Base-by-base conservation (phyloP, 2,329 filamentous ascomycete genomes). In the Aspergillus sp. region DNA sequence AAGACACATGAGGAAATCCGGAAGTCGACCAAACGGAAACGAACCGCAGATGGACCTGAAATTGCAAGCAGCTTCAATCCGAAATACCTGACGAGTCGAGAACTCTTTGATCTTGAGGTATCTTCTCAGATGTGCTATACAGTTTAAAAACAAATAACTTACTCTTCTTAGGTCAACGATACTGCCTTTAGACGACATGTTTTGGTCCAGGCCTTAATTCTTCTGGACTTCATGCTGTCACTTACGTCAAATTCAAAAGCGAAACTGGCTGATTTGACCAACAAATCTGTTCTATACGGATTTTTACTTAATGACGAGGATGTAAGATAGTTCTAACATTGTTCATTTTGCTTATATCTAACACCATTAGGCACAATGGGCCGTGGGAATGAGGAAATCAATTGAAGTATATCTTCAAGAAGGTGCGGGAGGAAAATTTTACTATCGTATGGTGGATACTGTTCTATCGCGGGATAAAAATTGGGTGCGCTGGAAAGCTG, bases 401-500 rank as follows among this genome's bases (percentile, higher is more conserved):
- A 96, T 98, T 67, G 89, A 90, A 58, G 86, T 86, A 58, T 96
- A 97, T 74, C 83, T 99, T 56, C 89, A 90, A 70, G 83, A 88
- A 66, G 90, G 90, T 19, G 78, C 82, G 43, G 93, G 96, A 68
- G 95, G 95, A 31, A 90, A 91, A 62, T 96, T 96, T 75, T 99
- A 98, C 75, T 90, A 92, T 75, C 89, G 95, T 40, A 96, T 98
- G 86, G 92, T 99, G 33, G 93, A 98, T 73, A 98, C 93, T 12
- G 93, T 99, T 33, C 84, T 99, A 31, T 91, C 91, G 23, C 85
- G 95, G 62, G 95, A 99, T 75, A 98, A 97, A 79, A 97, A 98
- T 71, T 99, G 96, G 96, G 92, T 96, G 45, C 89, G 92, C 62
- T 99, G 95, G 95, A 99, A 99, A 77, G 88, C 93, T 59, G 92